Evolutionary conservation across 148 eudicot species (phyloP), one percentile per base, ranked within the genome.

Genomic region (Cornus suecica): DNA sequence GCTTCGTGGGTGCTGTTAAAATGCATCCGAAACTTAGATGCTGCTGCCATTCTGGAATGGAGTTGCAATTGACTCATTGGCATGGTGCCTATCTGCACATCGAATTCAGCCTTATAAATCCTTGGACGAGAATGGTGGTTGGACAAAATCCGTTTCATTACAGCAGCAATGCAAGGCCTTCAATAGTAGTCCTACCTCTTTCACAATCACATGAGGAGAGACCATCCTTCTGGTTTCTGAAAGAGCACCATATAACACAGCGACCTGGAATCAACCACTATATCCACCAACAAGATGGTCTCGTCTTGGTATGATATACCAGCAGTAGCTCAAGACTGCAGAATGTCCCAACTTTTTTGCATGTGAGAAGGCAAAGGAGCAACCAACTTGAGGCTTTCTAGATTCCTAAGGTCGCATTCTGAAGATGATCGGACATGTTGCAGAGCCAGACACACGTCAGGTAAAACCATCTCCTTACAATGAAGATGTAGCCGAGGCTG

Each of bases 301-400:
- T 56, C 22, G 6, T 8, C 24, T 58, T 18, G 15, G 23, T n/a
- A 6, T 0, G 58, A 52, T 52, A 52, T 14, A 22, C 22, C 58
- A 52, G 22, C 2, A 52, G 58, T 1, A 68, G 79, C 77, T 41
- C 76, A 80, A 66, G 87, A 80, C 18, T 77, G 77, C 77, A 88
- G 72, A 26, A 83, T 77, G 75, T 90, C 88, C 98, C 97, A 94
- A 79, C 97, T 94, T 80, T 79, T 87, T 81, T 92, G 93, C 98
- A 94, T 94, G 84, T 94, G 98, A n/a, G 75, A 78, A 15, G 98
- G 91, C 84, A 94, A 81, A 65, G 93, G 90, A 78, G 98, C 97
- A 45, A 84, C 83, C 69, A 94, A 74, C 74, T 85, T 87, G 8
- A 93, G 74, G 52, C 76, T 83, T 73, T 84, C 88, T 66, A 89